Evolutionary conservation across 2,329 filamentous ascomycete genomes (phyloP), one percentile per base, ranked within the genome.

Genomic region (Ophiostoma fasciatum): DNA sequence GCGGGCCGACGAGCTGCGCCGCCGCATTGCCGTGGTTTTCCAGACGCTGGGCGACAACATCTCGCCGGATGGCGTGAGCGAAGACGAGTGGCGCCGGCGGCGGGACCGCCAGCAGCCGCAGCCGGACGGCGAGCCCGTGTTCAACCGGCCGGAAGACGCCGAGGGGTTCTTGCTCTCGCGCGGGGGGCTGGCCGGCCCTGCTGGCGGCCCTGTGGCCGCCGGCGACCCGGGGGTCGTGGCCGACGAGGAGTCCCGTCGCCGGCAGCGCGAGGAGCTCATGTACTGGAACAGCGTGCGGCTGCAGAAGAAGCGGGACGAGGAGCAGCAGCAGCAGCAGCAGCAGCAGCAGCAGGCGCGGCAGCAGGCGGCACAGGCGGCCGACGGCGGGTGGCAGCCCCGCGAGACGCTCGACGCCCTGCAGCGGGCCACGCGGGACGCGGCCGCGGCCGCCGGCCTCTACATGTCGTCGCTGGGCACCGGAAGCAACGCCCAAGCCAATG

Each of bases 131-230:
- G 58, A 70, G 45, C 74, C 74, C 38, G 55, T 68, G 20, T 77
- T 76, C 54, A 78, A 78, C 51, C 60, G 74, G 11, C 74, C 74
- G 35, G 74, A 78, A 50, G 74, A 78, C 52, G 73, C 73, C 39
- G 66, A 77, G 37, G 74, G 72, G 8, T 78, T 78, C 48, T 49
- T 75, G 38, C 56, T 65, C 46, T 71, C 70, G 8, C 57, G 62
- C n/a, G 57, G 58, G 19, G n/a, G 33, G 28, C 11, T 13, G 3
- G n/a, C 33, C 22, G 22, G 22, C 22, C 22, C 9, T 11, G 9
- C 9, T 3, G 8, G 22, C 12, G 22, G 9, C 22, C 9, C 22
- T 10, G 12, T 11, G 4, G 8, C 22, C 3, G 57, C 53, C 15
- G 45, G 46, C 34, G 60, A 66, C 22, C 49, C 57, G 2, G 67